These are phyloP conservation scores for Lactarius indigo DNA, from an alignment of 768 basidiomycete genomes.

Conservation along the genomic window DNA sequence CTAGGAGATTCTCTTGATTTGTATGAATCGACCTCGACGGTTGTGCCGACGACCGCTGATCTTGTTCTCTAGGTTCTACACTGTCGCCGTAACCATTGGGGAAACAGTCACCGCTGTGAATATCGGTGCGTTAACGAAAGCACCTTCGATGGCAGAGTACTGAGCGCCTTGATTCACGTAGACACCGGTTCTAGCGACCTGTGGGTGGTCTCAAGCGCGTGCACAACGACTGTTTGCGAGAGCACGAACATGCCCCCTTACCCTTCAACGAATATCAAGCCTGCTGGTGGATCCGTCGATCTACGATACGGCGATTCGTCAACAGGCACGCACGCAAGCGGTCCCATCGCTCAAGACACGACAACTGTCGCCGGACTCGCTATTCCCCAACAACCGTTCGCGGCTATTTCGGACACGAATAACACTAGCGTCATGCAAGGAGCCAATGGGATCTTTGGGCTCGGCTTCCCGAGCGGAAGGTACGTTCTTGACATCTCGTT, in stretches of 20 bases:
- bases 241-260: conserved; percentile 19
- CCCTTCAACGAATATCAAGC: conserved; percentile 10
- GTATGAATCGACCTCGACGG: conserved; percentile 1
- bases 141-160: not conserved
- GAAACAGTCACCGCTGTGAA: conserved; percentile 16
- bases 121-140: conserved; percentile 14
- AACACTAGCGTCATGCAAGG: conserved; percentile 54
- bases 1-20: conserved; percentile 20
- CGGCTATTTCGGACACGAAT: conserved; percentile 65
- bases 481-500: not conserved
- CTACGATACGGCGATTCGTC: conserved; percentile 68
- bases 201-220: conserved; percentile 20
- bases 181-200: conserved; percentile 26
- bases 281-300: conserved; percentile 39
- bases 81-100: conserved; percentile 20
- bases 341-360: conserved; percentile 58
- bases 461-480: conserved; percentile 56
- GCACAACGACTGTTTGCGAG: conserved; percentile 14
- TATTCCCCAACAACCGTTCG: conserved; percentile 53
- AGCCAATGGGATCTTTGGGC: conserved; percentile 64
- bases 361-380: conserved; percentile 53
- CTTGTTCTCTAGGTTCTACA: conserved; percentile 10
- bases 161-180: not conserved
- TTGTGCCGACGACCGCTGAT: not conserved
- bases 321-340: conserved; percentile 65